Conservation (phyloP, 805 yeast genomes). For the Saccharomycopsis sp. region DNA sequence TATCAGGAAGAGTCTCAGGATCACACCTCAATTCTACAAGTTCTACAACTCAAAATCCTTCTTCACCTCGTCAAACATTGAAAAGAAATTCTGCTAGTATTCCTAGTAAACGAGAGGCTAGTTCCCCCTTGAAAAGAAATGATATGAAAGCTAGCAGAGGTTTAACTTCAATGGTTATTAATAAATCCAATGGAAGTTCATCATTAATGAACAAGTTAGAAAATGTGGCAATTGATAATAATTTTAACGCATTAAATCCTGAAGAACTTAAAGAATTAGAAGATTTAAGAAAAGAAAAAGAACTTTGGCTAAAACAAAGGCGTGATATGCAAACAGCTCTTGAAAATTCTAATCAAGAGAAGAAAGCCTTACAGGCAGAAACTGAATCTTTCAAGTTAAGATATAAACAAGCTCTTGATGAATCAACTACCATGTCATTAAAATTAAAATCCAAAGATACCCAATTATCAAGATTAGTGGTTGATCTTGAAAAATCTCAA, state of each 20-base stretch:
- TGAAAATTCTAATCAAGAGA: slow-evolving; percentile 4
- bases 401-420: slow-evolving; percentile 23
- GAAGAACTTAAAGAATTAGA: slow-evolving; percentile 31
- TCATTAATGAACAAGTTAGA: slow-evolving; percentile 6
- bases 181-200: not conserved
- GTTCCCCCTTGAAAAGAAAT: slow-evolving; percentile 53
- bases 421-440: slow-evolving; percentile 39
- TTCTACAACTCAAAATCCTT: not conserved
- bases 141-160: slow-evolving; percentile 6
- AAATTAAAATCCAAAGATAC: slow-evolving; percentile 59
- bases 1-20: not conserved
- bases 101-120: slow-evolving; percentile 60
- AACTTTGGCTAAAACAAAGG: slow-evolving; percentile 32
- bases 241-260: not conserved
- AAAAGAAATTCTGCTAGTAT: slow-evolving; percentile 19
- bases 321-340: slow-evolving; percentile 4
- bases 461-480: slow-evolving; percentile 46
- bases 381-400: slow-evolving; percentile 24
- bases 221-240: slow-evolving; percentile 6
- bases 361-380: slow-evolving; percentile 18
- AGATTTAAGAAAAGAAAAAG: slow-evolving; percentile 43
- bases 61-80: not conserved
- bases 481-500: slow-evolving; percentile 52
- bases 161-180: slow-evolving; percentile 8
- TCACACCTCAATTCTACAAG: too few relatives aligned